phyloP scores from a whole-genome alignment of 768 basidiomycete genomes.

The Hygrophorus russula region DNA sequence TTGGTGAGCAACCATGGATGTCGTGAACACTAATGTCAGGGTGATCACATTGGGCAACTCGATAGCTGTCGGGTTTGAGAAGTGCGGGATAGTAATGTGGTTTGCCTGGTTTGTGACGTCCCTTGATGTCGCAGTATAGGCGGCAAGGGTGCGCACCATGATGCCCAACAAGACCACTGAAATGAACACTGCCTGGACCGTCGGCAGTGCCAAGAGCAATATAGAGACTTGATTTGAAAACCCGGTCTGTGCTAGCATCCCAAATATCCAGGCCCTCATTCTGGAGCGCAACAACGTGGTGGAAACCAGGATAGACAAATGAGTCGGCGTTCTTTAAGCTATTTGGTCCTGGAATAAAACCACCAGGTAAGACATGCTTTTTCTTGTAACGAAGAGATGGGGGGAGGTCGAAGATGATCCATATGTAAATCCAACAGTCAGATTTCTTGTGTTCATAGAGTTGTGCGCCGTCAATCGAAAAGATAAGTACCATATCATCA shows the following conservation, averaged over 20 bases:
- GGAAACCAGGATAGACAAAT: slow-evolving; percentile 20
- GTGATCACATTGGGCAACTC: slow-evolving; percentile 12
- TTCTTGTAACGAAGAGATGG: slow-evolving; percentile 20
- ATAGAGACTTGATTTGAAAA: slow-evolving; percentile 10
- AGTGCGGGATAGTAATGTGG: slow-evolving; percentile 24
- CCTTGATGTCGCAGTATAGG: slow-evolving; percentile 18
- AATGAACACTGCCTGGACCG: slow-evolving; percentile 14
- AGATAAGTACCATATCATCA: slow-evolving; percentile 18
- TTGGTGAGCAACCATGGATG: neutral
- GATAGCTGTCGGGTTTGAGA: slow-evolving; percentile 15
- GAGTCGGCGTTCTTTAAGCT: slow-evolving; percentile 25
- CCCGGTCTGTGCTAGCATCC: slow-evolving; percentile 11
- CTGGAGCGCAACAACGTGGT: slow-evolving; percentile 24
- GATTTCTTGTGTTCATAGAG: slow-evolving; percentile 29
- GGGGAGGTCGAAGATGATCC: slow-evolving; percentile 20
- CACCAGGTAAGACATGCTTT: slow-evolving; percentile 19
- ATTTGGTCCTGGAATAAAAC: slow-evolving; percentile 25
- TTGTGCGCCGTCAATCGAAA: slow-evolving; percentile 29
- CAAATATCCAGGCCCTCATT: slow-evolving; percentile 18
- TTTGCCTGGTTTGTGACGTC: slow-evolving; percentile 16
- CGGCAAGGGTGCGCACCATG: slow-evolving; percentile 22
- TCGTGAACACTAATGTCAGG: slow-evolving; percentile 6
- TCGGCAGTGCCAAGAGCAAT: slow-evolving; percentile 20
- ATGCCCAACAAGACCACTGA: slow-evolving; percentile 21
- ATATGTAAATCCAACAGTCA: slow-evolving; percentile 28